Conservation (phyloP, 208 protist genomes). For the Leishmania martiniquensis region DNA sequence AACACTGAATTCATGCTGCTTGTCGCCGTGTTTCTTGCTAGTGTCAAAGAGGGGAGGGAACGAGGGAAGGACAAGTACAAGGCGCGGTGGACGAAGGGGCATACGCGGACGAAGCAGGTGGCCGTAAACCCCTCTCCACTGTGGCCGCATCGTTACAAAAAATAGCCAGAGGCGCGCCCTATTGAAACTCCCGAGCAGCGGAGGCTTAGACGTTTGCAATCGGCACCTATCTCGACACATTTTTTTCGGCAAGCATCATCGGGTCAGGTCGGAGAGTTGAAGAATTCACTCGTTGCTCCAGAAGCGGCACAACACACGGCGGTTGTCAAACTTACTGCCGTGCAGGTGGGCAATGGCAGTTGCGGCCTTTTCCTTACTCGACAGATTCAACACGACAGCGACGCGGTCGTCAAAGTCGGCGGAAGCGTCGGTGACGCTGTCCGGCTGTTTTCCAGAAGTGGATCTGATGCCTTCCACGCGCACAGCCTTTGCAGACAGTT, state of each 20-base stretch:
- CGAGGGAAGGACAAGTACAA: not conserved
- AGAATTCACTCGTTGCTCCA: constrained; percentile 9
- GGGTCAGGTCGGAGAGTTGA: too few species aligned
- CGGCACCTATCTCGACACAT: not conserved
- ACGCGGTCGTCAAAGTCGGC: constrained; percentile 63
- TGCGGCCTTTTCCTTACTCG: constrained; percentile 51
- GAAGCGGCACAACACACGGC: constrained; percentile 68
- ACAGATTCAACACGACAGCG: constrained; percentile 58
- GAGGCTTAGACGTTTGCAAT: not conserved
- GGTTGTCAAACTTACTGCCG: constrained; percentile 59
- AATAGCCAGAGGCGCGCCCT: not conserved
- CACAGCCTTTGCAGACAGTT: constrained; percentile 13
- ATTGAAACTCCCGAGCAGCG: not conserved
- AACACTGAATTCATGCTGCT: not conserved
- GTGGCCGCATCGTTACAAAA: not conserved
- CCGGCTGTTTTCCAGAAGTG: not conserved
- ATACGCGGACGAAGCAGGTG: not conserved
- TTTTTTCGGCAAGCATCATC: too few species aligned
- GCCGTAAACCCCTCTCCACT: not conserved
- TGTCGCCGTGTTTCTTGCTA: not conserved
- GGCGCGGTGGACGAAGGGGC: not conserved
- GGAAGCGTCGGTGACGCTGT: not conserved
- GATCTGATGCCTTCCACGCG: not conserved
- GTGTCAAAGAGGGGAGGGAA: not conserved
- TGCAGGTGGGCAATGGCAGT: constrained; percentile 63